These are phyloP conservation scores for Hericium rajendrae DNA, from an alignment of 768 basidiomycete genomes.

Conservation along the genomic window DNA sequence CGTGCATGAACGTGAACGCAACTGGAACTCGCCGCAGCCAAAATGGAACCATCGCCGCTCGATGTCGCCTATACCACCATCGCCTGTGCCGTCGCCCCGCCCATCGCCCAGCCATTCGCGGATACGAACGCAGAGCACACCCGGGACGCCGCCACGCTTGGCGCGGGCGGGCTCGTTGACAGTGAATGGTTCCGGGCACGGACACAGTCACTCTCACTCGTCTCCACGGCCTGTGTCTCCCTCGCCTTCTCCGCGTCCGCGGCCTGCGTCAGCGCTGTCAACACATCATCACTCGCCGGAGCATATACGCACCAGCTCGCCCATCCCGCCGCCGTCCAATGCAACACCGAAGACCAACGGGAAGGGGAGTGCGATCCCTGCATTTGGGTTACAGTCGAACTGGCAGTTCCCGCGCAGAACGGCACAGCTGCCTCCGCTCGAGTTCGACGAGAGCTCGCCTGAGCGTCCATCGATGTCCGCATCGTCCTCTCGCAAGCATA, in stretches of 20 bases:
- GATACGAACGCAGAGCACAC: slow-evolving; percentile 5
- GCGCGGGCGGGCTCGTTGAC: background rate
- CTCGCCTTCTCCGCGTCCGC: background rate
- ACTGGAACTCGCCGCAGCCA: slow-evolving; percentile 56
- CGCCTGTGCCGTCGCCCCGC: slow-evolving; percentile 11
- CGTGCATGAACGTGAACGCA: slow-evolving; percentile 49
- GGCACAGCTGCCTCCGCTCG: slow-evolving; percentile 29
- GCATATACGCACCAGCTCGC: no score
- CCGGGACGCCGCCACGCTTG: background rate
- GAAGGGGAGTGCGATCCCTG: slow-evolving; percentile 10
- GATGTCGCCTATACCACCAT: slow-evolving; percentile 10
- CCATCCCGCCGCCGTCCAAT: no score
- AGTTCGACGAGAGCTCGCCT: slow-evolving; percentile 24
- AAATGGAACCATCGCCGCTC: slow-evolving; percentile 12
- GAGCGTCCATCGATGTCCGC: slow-evolving; percentile 15
- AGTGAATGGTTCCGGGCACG: background rate
- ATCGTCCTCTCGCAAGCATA: slow-evolving; percentile 13
- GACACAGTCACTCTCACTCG: background rate
- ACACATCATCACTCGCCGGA: no score
- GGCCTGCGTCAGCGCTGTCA: background rate
- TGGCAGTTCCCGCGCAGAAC: slow-evolving; percentile 31
- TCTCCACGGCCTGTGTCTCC: slow-evolving; percentile 11
- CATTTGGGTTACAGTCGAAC: slow-evolving; percentile 23
- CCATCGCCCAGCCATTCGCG: slow-evolving; percentile 12
- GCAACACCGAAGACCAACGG: slow-evolving; percentile 1